These are phyloP conservation scores for Pisolithus tinctorius DNA, from an alignment of 768 basidiomycete genomes.

Conservation along the genomic window DNA sequence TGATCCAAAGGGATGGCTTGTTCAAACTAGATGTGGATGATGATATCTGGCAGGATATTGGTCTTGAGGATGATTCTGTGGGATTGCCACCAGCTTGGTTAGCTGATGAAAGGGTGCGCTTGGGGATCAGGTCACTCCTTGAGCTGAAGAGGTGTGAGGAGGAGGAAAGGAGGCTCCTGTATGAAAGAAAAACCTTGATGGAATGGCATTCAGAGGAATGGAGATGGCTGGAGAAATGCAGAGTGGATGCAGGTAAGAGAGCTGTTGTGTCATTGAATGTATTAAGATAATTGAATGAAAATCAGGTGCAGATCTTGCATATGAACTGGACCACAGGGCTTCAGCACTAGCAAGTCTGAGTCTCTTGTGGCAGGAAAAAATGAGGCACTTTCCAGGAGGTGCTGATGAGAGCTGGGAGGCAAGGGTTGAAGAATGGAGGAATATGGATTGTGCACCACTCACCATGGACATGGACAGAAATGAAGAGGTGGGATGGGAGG, in stretches of 20 bases:
- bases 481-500: neutral
- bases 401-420: neutral
- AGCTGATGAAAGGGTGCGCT: conserved; percentile 9
- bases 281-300: neutral
- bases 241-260: conserved; percentile 1
- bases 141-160: conserved; percentile 21
- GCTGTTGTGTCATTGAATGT: neutral
- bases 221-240: conserved; percentile 1
- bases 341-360: neutral
- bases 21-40: conserved; percentile 32
- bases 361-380: neutral
- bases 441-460: no score
- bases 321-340: neutral
- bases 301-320: neutral
- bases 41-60: conserved; percentile 30
- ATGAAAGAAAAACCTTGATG: conserved; percentile 15
- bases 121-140: conserved; percentile 13
- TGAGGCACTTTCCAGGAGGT: neutral
- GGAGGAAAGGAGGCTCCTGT: conserved; percentile 15
- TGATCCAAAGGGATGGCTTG: conserved; percentile 16
- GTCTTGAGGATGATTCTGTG: conserved; percentile 17
- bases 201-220: conserved; percentile 26
- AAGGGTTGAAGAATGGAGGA: neutral
- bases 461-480: no score
- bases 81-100: conserved; percentile 11